These are phyloP conservation scores for Trapa incisa DNA, from an alignment of 345 rosid genomes.

Conservation along the genomic window DNA sequence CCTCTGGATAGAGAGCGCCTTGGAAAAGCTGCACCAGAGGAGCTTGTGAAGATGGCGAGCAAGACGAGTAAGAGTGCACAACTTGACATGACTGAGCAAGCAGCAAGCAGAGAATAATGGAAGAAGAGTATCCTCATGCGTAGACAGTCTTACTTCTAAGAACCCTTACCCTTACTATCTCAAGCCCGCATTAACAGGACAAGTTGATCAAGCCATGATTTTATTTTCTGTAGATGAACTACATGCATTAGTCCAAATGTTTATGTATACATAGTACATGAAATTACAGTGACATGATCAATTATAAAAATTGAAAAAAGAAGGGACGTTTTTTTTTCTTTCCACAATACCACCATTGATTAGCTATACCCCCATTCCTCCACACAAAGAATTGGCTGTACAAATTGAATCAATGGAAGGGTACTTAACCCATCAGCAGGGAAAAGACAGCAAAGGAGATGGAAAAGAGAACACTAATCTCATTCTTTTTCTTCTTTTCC, in stretches of 20 bases:
- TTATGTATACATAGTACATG: too few species aligned
- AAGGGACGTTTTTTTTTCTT: background rate
- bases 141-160: too few species aligned
- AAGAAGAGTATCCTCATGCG: too few species aligned
- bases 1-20: slow-evolving; percentile 10
- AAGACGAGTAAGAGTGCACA: background rate
- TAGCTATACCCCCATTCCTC: background rate
- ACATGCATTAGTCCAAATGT: background rate
- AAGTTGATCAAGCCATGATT: too few species aligned
- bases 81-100: background rate
- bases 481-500: background rate
- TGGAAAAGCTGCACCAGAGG: background rate
- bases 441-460: background rate
- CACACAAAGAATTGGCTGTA: background rate
- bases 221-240: background rate
- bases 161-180: too few species aligned
- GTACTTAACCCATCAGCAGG: background rate
- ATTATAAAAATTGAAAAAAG: background rate
- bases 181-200: too few species aligned
- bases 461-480: background rate
- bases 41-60: slow-evolving; percentile 1
- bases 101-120: too few species aligned
- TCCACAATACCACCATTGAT: background rate
- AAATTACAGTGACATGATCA: background rate
- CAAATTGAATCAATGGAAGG: background rate